Conservation (phyloP, 1,139 yeast genomes). For the Candida sanyaensis region DNA sequence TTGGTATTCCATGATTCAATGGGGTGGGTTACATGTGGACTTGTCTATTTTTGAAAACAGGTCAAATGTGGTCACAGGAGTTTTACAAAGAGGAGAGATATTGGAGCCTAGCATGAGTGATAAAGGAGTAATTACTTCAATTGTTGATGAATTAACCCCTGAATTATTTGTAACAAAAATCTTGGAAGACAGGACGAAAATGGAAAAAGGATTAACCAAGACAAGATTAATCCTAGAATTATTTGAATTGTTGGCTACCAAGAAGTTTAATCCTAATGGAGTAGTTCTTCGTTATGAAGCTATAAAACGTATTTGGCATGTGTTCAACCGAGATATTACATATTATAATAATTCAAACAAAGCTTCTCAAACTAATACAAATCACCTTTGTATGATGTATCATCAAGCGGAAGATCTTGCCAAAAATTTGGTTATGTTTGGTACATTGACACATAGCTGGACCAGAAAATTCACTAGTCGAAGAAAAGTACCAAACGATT, state of each 20-base stretch:
- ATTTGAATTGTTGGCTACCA: slow-evolving; percentile 23
- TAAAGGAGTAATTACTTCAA: not conserved
- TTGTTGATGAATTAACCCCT: slow-evolving; percentile 19
- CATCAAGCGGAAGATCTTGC: slow-evolving; percentile 9
- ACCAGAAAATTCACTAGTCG: not conserved
- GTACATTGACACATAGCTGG: not conserved
- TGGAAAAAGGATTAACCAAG: slow-evolving; percentile 20
- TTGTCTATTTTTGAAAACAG: slow-evolving; percentile 11
- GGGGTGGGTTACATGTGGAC: slow-evolving; percentile 27
- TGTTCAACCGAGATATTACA: slow-evolving; percentile 35
- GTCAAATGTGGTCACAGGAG: slow-evolving; percentile 13
- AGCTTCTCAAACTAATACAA: slow-evolving; percentile 14
- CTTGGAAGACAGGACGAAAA: slow-evolving; percentile 21
- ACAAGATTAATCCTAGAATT: slow-evolving; percentile 25
- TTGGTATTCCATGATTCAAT: slow-evolving; percentile 33
- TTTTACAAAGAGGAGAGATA: slow-evolving; percentile 9
- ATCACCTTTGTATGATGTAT: not conserved
- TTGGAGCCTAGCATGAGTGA: not conserved
- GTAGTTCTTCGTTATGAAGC: slow-evolving; percentile 26
- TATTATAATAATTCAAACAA: slow-evolving; percentile 34
- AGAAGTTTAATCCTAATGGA: slow-evolving; percentile 18
- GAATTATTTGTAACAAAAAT: slow-evolving; percentile 36
- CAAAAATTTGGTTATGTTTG: slow-evolving; percentile 9
- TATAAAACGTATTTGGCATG: slow-evolving; percentile 30
- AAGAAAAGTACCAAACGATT: slow-evolving; percentile 6